phyloP scores from a whole-genome alignment of 352 stramenopile genomes.

The Plasmopara halstedii region DNA sequence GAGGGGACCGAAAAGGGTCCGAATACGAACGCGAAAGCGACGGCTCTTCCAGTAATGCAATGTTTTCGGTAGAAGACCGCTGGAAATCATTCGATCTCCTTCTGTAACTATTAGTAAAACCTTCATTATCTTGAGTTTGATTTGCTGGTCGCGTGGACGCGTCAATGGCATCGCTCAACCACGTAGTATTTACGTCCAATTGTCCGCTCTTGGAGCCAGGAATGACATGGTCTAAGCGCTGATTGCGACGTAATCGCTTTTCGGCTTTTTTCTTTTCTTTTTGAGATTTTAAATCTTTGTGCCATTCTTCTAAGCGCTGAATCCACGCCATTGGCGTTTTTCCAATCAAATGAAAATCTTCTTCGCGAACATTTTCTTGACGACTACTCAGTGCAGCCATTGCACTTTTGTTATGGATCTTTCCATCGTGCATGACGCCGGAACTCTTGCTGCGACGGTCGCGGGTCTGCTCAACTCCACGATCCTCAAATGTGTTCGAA shows the following conservation, averaged over 20 bases:
- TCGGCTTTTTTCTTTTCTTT: slow-evolving; percentile 76
- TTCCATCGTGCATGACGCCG: slow-evolving; percentile 37
- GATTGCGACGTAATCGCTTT: slow-evolving; percentile 48
- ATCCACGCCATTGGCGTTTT: slow-evolving; percentile 66
- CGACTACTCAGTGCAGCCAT: slow-evolving; percentile 13
- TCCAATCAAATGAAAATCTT: slow-evolving; percentile 34
- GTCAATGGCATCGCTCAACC: slow-evolving; percentile 16
- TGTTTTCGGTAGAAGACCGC: slow-evolving; percentile 3
- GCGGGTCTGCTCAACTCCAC: slow-evolving; percentile 17
- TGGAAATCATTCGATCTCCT: slow-evolving; percentile 20
- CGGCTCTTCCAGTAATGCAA: slow-evolving; percentile 20
- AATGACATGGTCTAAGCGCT: slow-evolving; percentile 28
- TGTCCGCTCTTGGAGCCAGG: slow-evolving; percentile 8
- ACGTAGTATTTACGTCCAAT: slow-evolving; percentile 5
- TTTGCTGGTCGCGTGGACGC: slow-evolving; percentile 20
- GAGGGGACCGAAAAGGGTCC: slow-evolving; percentile 53
- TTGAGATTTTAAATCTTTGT: slow-evolving; percentile 68
- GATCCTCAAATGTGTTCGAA: slow-evolving; percentile 10
- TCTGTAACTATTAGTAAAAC: slow-evolving; percentile 18
- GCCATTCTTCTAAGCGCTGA: slow-evolving; percentile 73
- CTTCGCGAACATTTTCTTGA: slow-evolving; percentile 18
- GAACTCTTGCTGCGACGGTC: slow-evolving; percentile 70
- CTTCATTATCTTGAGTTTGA: slow-evolving; percentile 17
- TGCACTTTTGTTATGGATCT: slow-evolving; percentile 12
- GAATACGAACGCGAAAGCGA: slow-evolving; percentile 48